phyloP scores from a whole-genome alignment of 306 rosid species.

The Styphnolobium japonicum region DNA sequence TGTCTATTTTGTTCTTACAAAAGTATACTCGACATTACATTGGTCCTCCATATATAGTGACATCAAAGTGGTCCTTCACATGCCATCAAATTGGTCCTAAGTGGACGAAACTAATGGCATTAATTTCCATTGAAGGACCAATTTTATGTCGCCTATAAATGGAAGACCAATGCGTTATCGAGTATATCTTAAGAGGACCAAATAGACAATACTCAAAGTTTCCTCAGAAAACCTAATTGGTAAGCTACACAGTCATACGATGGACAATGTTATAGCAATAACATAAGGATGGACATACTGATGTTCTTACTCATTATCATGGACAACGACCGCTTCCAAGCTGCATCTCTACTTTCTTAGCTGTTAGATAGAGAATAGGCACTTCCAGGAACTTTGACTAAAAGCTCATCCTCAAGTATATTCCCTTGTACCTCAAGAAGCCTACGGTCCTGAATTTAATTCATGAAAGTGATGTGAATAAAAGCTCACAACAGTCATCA shows the following conservation, averaged over 20 bases:
- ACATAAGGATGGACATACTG: neutral
- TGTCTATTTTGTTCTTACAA: too few relatives aligned
- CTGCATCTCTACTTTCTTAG: slow-evolving; percentile 28
- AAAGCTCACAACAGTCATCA: neutral
- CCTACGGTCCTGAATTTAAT: slow-evolving; percentile 44
- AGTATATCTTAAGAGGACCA: too few relatives aligned
- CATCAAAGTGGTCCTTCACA: too few relatives aligned
- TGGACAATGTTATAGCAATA: neutral
- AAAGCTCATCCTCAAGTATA: slow-evolving; percentile 54
- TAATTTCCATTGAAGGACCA: too few relatives aligned
- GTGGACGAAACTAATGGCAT: too few relatives aligned
- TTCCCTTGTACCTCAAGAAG: slow-evolving; percentile 32
- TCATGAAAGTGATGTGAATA: slow-evolving; percentile 8
- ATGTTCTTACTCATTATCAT: neutral
- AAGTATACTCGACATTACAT: too few relatives aligned
- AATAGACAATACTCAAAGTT: too few relatives aligned
- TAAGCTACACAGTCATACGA: neutral
- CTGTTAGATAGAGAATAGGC: slow-evolving; percentile 56
- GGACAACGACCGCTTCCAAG: slow-evolving; percentile 19
- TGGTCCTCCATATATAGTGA: too few relatives aligned
- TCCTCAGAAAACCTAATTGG: neutral
- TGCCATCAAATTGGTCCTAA: too few relatives aligned
- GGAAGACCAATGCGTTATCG: too few relatives aligned
- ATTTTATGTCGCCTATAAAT: too few relatives aligned
- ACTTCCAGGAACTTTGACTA: slow-evolving; percentile 88